Evolutionary conservation across 169 alveolate species (phyloP), one percentile per base, ranked within the genome.

Genomic region (Plasmodium chabaudi): DNA sequence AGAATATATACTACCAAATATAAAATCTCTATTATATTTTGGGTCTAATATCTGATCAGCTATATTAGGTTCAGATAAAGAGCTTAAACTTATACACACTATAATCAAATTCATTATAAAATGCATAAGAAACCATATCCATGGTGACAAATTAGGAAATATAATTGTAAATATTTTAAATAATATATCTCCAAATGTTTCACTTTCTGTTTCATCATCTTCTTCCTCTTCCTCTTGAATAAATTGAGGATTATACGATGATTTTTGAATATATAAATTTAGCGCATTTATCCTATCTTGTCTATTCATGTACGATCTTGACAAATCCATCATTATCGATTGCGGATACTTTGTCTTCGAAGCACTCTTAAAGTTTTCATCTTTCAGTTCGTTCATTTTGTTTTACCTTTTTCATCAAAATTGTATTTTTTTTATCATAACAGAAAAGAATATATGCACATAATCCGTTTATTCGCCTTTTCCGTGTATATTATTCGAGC

Each of bases 141-240:
- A 56, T 12, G 90, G 90, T n/a, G 90, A 82, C 5, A 68, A 19
- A 59, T 82, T 84, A 12, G 90, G 90, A 82, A 67, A 82, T 53
- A 82, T 67, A 19, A 68, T 82, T 1, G 90, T 57, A 9, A 82
- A n/a, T 44, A 68, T 69, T 34, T 72, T 21, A 2, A 82, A 27
- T 15, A 82, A 67, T 7, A 65, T 82, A 56, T 82, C 90, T n/a
- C 90, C 69, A 2, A 82, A 23, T 15, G 90, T 82, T 53, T 82
- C 84, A 42, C 64, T 69, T 49, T 82, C 90, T 15, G 68, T 69
- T 39, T 82, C 90, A 46, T 82, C 90, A 9, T 82, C 90, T n/a
- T 82, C 90, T 47, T 82, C 90, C 19, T 82, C 90, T 27, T 82
- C 90, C 12, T 82, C 90, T 82, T 65, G 86, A 21, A 69, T 21